Percentiles rank a stretch among this genome's conserved stretches.
Evolutionary conservation across 2,329 filamentous ascomycete genomes (phyloP).

Genomic region (Fusarium sp.): DNA sequence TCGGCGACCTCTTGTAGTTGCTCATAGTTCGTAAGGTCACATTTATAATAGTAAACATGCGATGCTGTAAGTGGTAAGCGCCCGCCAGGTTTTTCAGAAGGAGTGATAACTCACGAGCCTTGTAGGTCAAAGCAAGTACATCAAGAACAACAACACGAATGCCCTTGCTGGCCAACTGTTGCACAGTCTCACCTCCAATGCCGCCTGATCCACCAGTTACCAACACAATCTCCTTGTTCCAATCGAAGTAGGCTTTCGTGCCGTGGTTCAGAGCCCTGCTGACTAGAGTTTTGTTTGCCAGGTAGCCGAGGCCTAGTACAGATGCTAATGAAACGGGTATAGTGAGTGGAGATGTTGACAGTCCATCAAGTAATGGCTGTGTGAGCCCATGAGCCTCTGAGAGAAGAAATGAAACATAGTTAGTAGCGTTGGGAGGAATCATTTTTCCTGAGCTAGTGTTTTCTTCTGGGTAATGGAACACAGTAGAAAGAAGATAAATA

Average conservation of each 20-base stretch:
- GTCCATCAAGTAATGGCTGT: background rate
- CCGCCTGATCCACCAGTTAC: background rate
- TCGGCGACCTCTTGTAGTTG: background rate
- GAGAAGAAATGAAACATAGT: background rate
- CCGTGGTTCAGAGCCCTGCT: background rate
- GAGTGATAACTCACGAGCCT: background rate
- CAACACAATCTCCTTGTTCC: background rate
- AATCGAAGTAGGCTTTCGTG: background rate
- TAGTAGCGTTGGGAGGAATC: background rate
- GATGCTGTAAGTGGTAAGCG: rapidly evolving
- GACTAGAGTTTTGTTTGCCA: background rate
- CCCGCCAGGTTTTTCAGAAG: rapidly evolving
- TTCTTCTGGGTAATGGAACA: rapidly evolving
- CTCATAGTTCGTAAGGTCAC: background rate
- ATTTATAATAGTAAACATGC: background rate
- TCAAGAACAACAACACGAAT: background rate
- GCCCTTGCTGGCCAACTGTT: background rate
- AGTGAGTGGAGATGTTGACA: background rate
- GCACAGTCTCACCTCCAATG: background rate
- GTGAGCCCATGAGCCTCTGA: background rate
- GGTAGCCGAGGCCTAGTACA: background rate
- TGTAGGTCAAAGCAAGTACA: background rate
- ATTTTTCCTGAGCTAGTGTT: background rate
- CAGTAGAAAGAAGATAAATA: rapidly evolving
- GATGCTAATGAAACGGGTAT: background rate